A percentile compares a stretch with the other conserved stretches of the same genome.
phyloP scores from a whole-genome alignment of 371 early-diverging fungal genomes.

The Mucor lusitanicus region DNA sequence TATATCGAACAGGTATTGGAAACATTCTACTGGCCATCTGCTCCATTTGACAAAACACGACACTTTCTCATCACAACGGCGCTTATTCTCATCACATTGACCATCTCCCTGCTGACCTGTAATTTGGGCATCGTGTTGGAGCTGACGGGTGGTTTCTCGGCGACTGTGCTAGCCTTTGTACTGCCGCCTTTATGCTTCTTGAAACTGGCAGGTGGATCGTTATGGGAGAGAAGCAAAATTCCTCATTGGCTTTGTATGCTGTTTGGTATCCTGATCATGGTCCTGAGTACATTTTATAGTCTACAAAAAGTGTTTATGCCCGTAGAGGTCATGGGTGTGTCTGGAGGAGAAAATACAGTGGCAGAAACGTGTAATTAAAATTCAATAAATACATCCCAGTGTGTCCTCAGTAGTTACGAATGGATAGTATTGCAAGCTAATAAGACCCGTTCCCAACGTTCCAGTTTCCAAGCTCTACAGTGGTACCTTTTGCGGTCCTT shows the following conservation, averaged over 20 bases:
- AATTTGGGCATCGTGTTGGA: slow-evolving; percentile 78
- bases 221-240: slow-evolving; percentile 54
- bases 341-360: neutral
- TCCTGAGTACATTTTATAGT: slow-evolving; percentile 64
- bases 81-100: slow-evolving; percentile 55
- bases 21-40: slow-evolving; percentile 57
- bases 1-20: slow-evolving; percentile 55
- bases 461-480: no score
- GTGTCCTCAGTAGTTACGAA: no score
- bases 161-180: slow-evolving; percentile 80
- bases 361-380: slow-evolving; percentile 6
- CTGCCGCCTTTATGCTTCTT: slow-evolving; percentile 73
- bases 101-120: slow-evolving; percentile 67
- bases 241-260: slow-evolving; percentile 63
- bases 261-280: slow-evolving; percentile 70
- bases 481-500: no score
- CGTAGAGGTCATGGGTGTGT: neutral
- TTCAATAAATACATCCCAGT: neutral
- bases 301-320: slow-evolving; percentile 28
- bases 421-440: no score
- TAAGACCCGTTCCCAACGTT: no score
- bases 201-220: slow-evolving; percentile 58
- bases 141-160: slow-evolving; percentile 78
- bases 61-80: slow-evolving; percentile 66
- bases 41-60: slow-evolving; percentile 50